Base-by-base conservation (phyloP, 345 rosid species). In the Carallia pectinifolia region DNA sequence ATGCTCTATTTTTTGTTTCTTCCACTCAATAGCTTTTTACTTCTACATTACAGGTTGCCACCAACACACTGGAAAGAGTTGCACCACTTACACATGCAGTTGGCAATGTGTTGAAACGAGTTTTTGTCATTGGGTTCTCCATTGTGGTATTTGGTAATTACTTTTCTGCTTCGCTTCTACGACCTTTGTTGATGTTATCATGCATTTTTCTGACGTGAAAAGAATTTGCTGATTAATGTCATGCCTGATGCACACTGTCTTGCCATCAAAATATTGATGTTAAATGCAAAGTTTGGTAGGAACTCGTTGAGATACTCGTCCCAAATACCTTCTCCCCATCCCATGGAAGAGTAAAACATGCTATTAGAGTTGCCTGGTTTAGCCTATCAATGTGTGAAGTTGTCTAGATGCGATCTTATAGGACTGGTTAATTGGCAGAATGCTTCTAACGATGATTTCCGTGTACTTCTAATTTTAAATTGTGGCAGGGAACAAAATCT, bases 41-140 rank as follows among this genome's bases (percentile, higher is more conserved):
- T 76, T 29, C 12, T 70, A 47, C 63, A 52, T 69, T 53, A 59
- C 85, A 94, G 97, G 53, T 94, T 87, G 99, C 99, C 66, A 91
- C 96, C 71, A 94, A 94, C 78, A 91, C 99, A 18, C 83, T 94
- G 83, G 99, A 94, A 85, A 84, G 99, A 80, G 97, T 94, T 67
- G 97, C 97, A 54, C 97, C 99, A 34, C 91, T 94, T 64, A 94
- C 99, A 16, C 99, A 94, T 68, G 99, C 97, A 4, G 97, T 94
- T 67, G 99, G 99, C 68, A 94, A 94, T 80, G 99, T 94, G 80
- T 85, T 94, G 83, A 94, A 94, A 80, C 95, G 99, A 76, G 99
- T 91, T 54, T 91, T 94, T 56, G 99, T 94, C 65, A 94, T 94
- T 17, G 99, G 96, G 47, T 94, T 94, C 87, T 88, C 99, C 55